Conservation (phyloP, 176 grass and related monocot genomes). For the Urochloa ruziziensis region DNA sequence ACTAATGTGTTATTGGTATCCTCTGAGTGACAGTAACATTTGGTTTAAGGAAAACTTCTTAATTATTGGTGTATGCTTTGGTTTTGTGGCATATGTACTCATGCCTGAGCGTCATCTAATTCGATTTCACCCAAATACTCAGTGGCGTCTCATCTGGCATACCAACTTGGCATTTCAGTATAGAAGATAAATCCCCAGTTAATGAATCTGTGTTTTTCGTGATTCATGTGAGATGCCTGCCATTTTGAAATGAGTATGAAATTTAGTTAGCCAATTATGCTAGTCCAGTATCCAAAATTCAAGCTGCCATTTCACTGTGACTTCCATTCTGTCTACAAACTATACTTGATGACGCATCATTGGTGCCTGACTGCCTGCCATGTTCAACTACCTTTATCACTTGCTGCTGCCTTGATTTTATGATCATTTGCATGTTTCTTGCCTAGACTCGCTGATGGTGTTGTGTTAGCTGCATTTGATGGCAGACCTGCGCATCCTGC, state of each 20-base stretch:
- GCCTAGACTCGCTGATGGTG: too few relatives aligned
- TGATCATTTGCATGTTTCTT: too few relatives aligned
- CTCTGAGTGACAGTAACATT: not conserved
- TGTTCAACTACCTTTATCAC: too few relatives aligned
- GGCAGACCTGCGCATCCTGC: too few relatives aligned
- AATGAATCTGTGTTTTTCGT: not conserved
- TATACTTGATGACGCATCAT: not conserved
- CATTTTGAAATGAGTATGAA: not conserved
- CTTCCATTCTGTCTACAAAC: not conserved
- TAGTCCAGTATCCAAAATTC: not conserved
- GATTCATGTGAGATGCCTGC: not conserved
- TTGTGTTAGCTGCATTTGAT: too few relatives aligned
- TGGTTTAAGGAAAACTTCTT: not conserved
- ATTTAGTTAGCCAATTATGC: not conserved
- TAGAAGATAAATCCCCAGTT: not conserved
- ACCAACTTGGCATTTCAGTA: not conserved
- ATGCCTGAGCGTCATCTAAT: not conserved
- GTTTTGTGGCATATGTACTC: not conserved
- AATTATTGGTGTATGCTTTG: not conserved
- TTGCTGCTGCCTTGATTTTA: too few relatives aligned
- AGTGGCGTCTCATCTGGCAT: not conserved
- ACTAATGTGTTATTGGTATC: constrained; percentile 8
- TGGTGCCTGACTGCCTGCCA: not conserved
- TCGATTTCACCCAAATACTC: not conserved
- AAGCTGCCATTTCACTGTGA: not conserved